Evolutionary conservation across 345 rosid genomes (phyloP), one percentile per base, ranked within the genome.

Genomic region (Arabidopsis arenosa): DNA sequence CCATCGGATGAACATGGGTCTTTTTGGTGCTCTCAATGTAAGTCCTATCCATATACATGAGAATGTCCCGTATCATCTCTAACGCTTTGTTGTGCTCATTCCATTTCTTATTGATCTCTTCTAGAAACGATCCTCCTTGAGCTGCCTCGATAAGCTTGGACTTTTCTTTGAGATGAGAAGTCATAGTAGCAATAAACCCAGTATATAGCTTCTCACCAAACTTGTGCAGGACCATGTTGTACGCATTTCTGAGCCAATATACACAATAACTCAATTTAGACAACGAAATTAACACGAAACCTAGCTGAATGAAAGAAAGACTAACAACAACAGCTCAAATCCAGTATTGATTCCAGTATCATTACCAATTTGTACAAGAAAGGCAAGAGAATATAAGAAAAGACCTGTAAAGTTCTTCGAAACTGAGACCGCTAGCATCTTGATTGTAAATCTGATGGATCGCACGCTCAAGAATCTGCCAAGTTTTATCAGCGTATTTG

Each of bases 1-100:
- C 97, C 75, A 95, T 89, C 64, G 93, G 97, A 37, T 95, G 93
- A 74, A 95, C 99, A 40, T 97, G 93, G 41, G 97, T 91, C 72
- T 90, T 90, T 37, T 83, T 91, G 32, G 86, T 66, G 75, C 89
- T 90, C 32, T 86, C 92, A 66, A 95, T 88, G 79, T 86, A 95
- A 28, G 97, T 92, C 70, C 99, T 87, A 69, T 95, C 99, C 97
- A 92, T 92, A 81, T 95, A 95, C 99, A 92, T 95, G 79, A 95
- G 85, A 65, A 95, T 95, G 83, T 95, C 99, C 35, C 99, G 83
- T 65, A 95, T 92, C 99, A 95, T 95, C 67, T 95, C 97, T 74
- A 95, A 68, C 3, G 99, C 99, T 78, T 95, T 95, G 81, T 95
- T 95, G 76, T 95, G 99, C 73, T 95, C 99, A 47, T 86, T 89